Base-by-base conservation (phyloP, 23 red algal species). In the Gracilaria vermiculophylla region DNA sequence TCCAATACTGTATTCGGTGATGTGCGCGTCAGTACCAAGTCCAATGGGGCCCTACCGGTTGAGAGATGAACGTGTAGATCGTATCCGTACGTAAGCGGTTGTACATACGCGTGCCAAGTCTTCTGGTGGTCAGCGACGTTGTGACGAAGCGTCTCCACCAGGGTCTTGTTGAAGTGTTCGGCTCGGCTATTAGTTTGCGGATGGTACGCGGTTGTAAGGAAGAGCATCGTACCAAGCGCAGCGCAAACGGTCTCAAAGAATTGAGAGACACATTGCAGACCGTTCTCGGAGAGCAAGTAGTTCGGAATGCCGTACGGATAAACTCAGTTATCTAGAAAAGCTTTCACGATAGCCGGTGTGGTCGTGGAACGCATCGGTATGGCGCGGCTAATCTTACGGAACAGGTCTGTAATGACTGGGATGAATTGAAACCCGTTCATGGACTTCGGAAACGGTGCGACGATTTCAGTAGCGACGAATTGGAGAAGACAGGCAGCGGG, bases 361-460 rank as follows among this genome's bases (percentile, higher is more conserved):
- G 52, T 65, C 19, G 73, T 79, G 31, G 27, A 32, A 23, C 34
- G 54, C 35, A 80, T 13, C 20, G 53, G 70, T 12, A 78, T 41
- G 33, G 85, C 72, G 10, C 70, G 70, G 17, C 42, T 19, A n/a
- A 79, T 29, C 50, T 79, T 80, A 28, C 42, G 57, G 36, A 57
- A 90, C 54, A 48, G 48, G 49, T 90, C 69, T n/a, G 69, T 57
- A 32, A 90, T 69, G 15, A 90, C 61, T 15, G 80, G 44, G 0
- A 80, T 53, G 52, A 41, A 90, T 72, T 78, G 36, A 54, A 64
- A 53, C 0, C 29, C 36, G 31, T 61, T 50, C 12, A 50, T n/a
- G 34, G 23, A 76, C 51, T 66, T 49, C 69, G 71, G 1, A 6
- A 79, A 67, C n/a, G 71, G 32, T 19, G 56, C 57, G 41, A 78